These are phyloP conservation scores for Aspergillus ochraceoroseus DNA, from an alignment of 2,329 filamentous ascomycete genomes.

Conservation along the genomic window DNA sequence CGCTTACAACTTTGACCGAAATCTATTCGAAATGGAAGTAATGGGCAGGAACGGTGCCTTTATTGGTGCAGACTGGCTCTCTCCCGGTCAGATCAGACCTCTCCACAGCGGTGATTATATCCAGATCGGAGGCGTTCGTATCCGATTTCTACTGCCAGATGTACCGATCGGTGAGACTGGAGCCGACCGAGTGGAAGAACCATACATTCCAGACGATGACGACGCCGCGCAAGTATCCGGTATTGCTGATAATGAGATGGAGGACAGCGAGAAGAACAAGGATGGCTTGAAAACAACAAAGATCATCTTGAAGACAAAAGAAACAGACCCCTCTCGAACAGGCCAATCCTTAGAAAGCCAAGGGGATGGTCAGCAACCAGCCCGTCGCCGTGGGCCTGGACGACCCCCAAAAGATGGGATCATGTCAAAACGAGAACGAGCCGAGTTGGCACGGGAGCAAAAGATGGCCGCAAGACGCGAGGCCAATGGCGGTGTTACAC, in stretches of 20 bases:
- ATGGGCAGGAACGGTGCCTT: constrained; percentile 57
- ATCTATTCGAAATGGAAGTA: constrained; percentile 55
- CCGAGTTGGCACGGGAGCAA: constrained; percentile 50
- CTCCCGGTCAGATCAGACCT: constrained; percentile 44
- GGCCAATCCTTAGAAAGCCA: constrained; percentile 32
- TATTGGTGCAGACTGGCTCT: constrained; percentile 49
- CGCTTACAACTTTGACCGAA: constrained; percentile 54
- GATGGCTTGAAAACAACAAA: constrained; percentile 28
- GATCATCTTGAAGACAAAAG: constrained; percentile 30
- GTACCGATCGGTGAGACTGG: constrained; percentile 47
- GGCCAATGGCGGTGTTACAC: constrained; percentile 46
- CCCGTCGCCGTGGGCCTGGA: constrained; percentile 52
- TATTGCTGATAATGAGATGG: constrained; percentile 43
- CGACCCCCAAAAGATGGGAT: constrained; percentile 63
- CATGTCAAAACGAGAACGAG: constrained; percentile 60
- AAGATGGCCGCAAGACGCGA: constrained; percentile 48
- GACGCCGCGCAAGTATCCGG: constrained; percentile 28
- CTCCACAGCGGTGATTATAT: constrained; percentile 57
- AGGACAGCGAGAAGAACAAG: constrained; percentile 30
- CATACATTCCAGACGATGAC: constrained; percentile 32
- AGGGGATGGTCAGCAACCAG: constrained; percentile 40
- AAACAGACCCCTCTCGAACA: constrained; percentile 26
- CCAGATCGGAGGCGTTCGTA: constrained; percentile 54
- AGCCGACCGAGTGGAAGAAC: constrained; percentile 45
- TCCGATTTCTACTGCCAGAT: constrained; percentile 54